A percentile compares a stretch with the other conserved stretches of the same genome.
Evolutionary conservation across 768 basidiomycete genomes (phyloP).

Genomic region (Pleurotus tuoliensis): DNA sequence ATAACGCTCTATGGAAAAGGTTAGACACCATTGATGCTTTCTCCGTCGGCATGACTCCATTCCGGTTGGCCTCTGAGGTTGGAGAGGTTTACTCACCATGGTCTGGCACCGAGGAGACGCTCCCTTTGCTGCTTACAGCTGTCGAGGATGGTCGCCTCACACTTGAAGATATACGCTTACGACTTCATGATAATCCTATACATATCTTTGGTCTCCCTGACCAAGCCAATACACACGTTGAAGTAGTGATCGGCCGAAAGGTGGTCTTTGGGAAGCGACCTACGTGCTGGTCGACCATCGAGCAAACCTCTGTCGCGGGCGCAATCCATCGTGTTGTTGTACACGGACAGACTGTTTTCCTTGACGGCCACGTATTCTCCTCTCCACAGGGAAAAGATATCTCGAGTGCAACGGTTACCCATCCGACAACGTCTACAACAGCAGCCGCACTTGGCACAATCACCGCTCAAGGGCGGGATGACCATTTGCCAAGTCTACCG

Average conservation of each 20-base stretch:
- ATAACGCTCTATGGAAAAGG: constrained; percentile 82
- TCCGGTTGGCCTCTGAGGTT: constrained; percentile 62
- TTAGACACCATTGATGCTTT: constrained; percentile 84
- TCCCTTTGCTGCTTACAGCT: constrained; percentile 85
- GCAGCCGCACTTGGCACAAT: neutral
- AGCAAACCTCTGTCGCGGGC: constrained; percentile 58
- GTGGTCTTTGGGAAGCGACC: constrained; percentile 47
- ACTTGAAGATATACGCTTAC: constrained; percentile 75
- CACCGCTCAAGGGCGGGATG: neutral
- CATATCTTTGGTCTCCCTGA: constrained; percentile 90
- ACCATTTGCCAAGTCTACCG: constrained; percentile 19
- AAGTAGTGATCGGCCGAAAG: constrained; percentile 84
- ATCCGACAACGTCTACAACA: constrained; percentile 20
- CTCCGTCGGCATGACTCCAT: constrained; percentile 84
- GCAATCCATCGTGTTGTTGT: constrained; percentile 88
- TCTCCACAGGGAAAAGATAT: constrained; percentile 67
- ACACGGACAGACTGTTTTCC: constrained; percentile 82
- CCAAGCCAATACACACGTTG: constrained; percentile 81
- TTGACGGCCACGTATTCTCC: constrained; percentile 75
- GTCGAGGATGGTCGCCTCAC: constrained; percentile 77
- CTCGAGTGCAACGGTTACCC: constrained; percentile 54
- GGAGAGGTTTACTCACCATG: constrained; percentile 58
- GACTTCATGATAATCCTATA: constrained; percentile 89
- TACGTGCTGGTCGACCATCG: constrained; percentile 81
- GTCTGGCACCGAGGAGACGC: constrained; percentile 83